Percentiles rank a stretch among this genome's conserved stretches.
Conservation (phyloP, 345 rosid species). For the Citrus medica region DNA sequence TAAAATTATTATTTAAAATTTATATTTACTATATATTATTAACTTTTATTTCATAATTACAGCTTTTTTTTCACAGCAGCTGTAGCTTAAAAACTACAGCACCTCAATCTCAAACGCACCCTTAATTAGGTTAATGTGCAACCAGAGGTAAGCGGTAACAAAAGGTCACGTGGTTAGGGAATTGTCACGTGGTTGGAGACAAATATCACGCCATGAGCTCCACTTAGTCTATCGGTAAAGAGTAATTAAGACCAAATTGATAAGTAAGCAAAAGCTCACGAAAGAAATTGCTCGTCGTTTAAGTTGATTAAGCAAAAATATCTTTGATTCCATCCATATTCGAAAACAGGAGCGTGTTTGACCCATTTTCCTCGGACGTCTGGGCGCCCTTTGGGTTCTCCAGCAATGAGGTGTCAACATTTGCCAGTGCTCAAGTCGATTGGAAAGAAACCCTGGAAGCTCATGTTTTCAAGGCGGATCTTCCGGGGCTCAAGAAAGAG, state of each 20-base stretch:
- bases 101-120: too few species aligned
- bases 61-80: too few species aligned
- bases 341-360: constrained; percentile 13
- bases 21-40: too few species aligned
- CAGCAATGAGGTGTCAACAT: constrained; percentile 6
- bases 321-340: constrained; percentile 23
- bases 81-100: too few species aligned
- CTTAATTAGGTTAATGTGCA: too few species aligned
- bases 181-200: too few species aligned
- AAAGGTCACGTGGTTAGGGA: too few species aligned
- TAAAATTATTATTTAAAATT: too few species aligned
- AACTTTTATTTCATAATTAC: too few species aligned
- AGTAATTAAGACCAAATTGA: background rate
- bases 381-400: constrained; percentile 16
- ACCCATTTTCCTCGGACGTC: constrained; percentile 26
- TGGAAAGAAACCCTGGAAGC: constrained; percentile 33
- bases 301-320: background rate
- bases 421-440: constrained; percentile 16
- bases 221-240: background rate
- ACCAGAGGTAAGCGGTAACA: too few species aligned
- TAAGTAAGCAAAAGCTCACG: background rate
- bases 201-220: too few species aligned
- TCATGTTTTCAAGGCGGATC: constrained; percentile 29
- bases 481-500: constrained; percentile 24
- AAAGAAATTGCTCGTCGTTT: background rate